These are phyloP conservation scores for Crithidia sp. DNA, from an alignment of 208 protist species.

Conservation along the genomic window DNA sequence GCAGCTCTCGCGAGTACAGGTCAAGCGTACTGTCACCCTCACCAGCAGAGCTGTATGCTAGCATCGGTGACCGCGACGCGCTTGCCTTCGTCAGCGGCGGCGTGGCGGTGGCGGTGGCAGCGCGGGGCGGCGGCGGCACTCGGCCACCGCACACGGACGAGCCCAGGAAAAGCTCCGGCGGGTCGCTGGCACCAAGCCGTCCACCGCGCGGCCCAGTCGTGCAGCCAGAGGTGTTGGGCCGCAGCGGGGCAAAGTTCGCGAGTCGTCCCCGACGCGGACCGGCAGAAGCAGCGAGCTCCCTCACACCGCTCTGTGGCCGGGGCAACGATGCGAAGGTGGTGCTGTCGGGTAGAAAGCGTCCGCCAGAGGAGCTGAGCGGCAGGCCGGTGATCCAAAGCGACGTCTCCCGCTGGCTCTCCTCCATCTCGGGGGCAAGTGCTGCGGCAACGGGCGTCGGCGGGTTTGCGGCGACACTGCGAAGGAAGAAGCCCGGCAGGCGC, in stretches of 20 bases:
- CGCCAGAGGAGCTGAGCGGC: neutral
- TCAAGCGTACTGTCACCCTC: conserved; percentile 14
- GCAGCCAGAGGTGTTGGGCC: neutral
- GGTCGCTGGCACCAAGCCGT: neutral
- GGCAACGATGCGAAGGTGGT: neutral
- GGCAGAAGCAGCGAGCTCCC: neutral
- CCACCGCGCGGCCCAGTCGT: neutral
- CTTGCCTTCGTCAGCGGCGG: neutral
- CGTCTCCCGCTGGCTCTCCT: neutral
- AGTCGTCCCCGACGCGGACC: neutral
- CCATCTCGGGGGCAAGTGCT: neutral
- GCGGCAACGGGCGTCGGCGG: neutral
- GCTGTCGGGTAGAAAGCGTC: neutral
- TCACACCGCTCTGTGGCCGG: neutral
- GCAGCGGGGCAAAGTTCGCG: neutral
- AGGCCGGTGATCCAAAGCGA: neutral
- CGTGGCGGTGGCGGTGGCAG: neutral
- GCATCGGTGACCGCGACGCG: conserved; percentile 15
- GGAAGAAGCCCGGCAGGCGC: too few species aligned
- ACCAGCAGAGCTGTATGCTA: conserved; percentile 16
- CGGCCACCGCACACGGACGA: neutral
- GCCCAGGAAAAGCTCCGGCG: neutral
- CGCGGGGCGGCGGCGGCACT: neutral
- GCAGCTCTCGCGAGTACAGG: conserved; percentile 29
- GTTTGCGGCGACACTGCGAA: too few species aligned